These are phyloP conservation scores for Coniferiporia weirii DNA, from an alignment of 1,284 basidiomycete species.

Conservation along the genomic window DNA sequence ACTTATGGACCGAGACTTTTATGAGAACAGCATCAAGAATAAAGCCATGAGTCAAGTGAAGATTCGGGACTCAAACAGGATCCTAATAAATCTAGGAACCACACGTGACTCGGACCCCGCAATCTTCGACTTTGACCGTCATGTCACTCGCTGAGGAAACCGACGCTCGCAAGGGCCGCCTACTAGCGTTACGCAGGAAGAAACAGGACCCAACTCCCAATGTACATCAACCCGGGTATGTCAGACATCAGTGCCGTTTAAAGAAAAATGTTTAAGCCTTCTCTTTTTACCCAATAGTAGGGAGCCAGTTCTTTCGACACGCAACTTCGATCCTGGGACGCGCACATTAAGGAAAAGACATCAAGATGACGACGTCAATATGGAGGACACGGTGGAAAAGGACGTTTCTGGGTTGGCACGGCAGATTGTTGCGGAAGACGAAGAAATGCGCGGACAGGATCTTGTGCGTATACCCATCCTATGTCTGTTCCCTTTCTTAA, in stretches of 20 bases:
- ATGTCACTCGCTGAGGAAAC: slow-evolving; percentile 84
- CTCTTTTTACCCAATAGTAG: slow-evolving; percentile 20
- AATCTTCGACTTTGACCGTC: not conserved
- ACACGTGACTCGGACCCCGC: not conserved
- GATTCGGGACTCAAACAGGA: no score
- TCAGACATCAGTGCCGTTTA: slow-evolving; percentile 6
- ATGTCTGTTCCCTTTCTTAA: not conserved
- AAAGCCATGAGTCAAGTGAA: no score
- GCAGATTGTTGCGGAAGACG: slow-evolving; percentile 80
- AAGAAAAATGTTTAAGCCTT: not conserved
- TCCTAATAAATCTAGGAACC: not conserved
- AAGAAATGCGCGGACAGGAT: slow-evolving; percentile 78
- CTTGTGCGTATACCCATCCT: slow-evolving; percentile 45
- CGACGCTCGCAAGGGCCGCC: slow-evolving; percentile 81
- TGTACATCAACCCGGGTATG: slow-evolving; percentile 27
- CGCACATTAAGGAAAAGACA: slow-evolving; percentile 67
- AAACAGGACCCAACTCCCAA: slow-evolving; percentile 56
- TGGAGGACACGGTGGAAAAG: slow-evolving; percentile 85
- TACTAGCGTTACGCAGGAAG: slow-evolving; percentile 74
- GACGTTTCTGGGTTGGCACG: slow-evolving; percentile 82
- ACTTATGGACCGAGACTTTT: not conserved
- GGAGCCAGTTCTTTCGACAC: slow-evolving; percentile 63
- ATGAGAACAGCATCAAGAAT: not conserved
- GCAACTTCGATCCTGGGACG: slow-evolving; percentile 85
- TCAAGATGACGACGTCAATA: slow-evolving; percentile 45